A percentile compares a stretch with the other conserved stretches of the same genome.
Conservation (phyloP, 768 basidiomycete species). For the Dioszegia aurantiaca region DNA sequence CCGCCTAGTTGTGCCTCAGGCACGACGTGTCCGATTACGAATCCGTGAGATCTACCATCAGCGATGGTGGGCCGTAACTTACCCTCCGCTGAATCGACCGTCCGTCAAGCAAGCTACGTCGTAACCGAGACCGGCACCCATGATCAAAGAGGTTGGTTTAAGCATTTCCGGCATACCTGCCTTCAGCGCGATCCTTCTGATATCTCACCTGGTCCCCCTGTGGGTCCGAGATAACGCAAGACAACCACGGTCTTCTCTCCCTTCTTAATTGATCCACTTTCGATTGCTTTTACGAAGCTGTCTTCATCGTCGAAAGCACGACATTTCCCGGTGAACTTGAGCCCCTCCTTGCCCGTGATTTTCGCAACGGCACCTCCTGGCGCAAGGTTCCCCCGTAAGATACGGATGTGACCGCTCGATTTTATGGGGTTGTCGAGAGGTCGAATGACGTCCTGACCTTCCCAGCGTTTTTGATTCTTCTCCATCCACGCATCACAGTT, state of each 20-base stretch:
- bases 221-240: constrained; percentile 78
- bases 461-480: constrained; percentile 53
- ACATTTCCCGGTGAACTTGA: constrained; percentile 82
- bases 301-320: constrained; percentile 88
- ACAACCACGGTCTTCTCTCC: constrained; percentile 97
- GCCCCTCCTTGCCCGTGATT: constrained; percentile 87
- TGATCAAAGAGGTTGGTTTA: constrained; percentile 94
- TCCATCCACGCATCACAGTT: constrained; percentile 78
- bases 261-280: constrained; percentile 79
- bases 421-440: constrained; percentile 77
- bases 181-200: neutral
- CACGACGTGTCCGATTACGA: constrained; percentile 87
- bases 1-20: constrained; percentile 94
- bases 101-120: constrained; percentile 97
- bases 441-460: constrained; percentile 78
- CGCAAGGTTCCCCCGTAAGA: constrained; percentile 82
- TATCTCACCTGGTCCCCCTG: constrained; percentile 14
- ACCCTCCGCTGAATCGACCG: constrained; percentile 98
- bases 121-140: constrained; percentile 93
- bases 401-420: constrained; percentile 71
- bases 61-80: constrained; percentile 49
- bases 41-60: constrained; percentile 77
- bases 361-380: constrained; percentile 87
- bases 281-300: constrained; percentile 81
- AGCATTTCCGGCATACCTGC: constrained; percentile 98